Evolutionary conservation across 139 green algal species (phyloP).

Genomic region (Limnomonas spitsbergensis): DNA sequence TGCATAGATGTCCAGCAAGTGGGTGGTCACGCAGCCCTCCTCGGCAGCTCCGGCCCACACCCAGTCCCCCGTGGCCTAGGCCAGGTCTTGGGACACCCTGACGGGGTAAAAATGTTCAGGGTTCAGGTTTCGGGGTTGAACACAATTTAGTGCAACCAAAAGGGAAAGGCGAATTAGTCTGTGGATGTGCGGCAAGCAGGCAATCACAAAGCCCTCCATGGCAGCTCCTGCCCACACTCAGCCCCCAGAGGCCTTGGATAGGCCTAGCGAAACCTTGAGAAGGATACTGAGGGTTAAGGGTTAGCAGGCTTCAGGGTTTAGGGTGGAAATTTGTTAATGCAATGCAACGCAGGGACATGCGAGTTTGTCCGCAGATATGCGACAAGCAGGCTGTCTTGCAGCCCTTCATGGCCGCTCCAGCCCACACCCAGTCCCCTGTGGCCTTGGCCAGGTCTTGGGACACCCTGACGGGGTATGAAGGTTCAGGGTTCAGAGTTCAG

Average conservation of each 20-base stretch:
- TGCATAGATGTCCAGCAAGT: neutral
- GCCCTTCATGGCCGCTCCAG: slow-evolving; percentile 30
- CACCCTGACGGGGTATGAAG: too few species aligned
- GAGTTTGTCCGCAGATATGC: too few species aligned
- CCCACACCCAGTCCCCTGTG: slow-evolving; percentile 39
- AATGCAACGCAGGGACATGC: too few species aligned
- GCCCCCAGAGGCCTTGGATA: slow-evolving; percentile 25
- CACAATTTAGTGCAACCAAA: too few species aligned
- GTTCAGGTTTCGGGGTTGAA: too few species aligned
- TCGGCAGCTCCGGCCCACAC: slow-evolving; percentile 46
- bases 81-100: slow-evolving; percentile 29
- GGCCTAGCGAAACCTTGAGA: slow-evolving; percentile 21
- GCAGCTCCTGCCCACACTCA: slow-evolving; percentile 49
- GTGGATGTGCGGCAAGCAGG: neutral
- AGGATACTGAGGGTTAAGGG: neutral
- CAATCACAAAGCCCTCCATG: neutral
- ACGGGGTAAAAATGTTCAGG: too few species aligned
- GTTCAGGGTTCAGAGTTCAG: too few species aligned
- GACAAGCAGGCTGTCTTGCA: neutral
- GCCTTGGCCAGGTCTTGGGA: slow-evolving; percentile 28
- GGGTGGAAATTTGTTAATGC: too few species aligned
- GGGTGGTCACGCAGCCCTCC: neutral
- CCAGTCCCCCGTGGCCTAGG: slow-evolving; percentile 27
- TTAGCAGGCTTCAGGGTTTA: too few species aligned
- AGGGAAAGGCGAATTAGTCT: too few species aligned